Base-by-base conservation (phyloP, 106 monocot genomes). In the Acanthochlamys bracteata region DNA sequence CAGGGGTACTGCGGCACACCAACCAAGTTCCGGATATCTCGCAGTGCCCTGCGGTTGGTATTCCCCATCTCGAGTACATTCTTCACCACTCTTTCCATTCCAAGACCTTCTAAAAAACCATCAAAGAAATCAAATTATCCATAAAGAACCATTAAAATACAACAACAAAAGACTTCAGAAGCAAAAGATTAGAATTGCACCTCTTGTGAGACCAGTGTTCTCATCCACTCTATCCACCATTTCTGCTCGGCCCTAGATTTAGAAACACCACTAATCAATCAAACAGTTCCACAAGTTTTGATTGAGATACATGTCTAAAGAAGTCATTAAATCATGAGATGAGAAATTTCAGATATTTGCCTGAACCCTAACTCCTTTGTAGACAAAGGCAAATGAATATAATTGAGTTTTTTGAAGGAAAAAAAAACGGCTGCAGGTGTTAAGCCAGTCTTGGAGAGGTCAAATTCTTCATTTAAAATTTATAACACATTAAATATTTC, bases 1-100 rank as follows among this genome's bases (percentile, higher is more conserved):
- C 67, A 78, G 9, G 84, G 78, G 40, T 77, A 73, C 0, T 74
- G 79, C 3, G 75, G 74, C 16, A 41, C 75, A 4, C 65, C 73
- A 15, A 76, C 61, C 39, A 89, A 39, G 72, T 93, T 93, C 64
- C 55, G 76, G 27, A 95, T 87, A 21, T 95, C 90, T 60, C 79
- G 76, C 76, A 95, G 56, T 0, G 95, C 84, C 67, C 84, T 72
- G 39, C 95, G 86, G 66, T 79, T 74, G 79, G 55, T 73, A 16
- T 45, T 66, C 63, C 66, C 83, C 61, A 69, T 69, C 21, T 74
- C 83, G 52, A 72, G 25, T 19, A 11, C 59, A 33, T 51, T 43
- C 53, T 82, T 82, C 43, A 68, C 77, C 43, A 63, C 77, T 4
- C 69, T 62, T 60, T 71, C 82, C 77, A 78, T 71, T 19, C 77